Evolutionary conservation across 768 basidiomycete species (phyloP).

Genomic region (Boletus coccyginus): DNA sequence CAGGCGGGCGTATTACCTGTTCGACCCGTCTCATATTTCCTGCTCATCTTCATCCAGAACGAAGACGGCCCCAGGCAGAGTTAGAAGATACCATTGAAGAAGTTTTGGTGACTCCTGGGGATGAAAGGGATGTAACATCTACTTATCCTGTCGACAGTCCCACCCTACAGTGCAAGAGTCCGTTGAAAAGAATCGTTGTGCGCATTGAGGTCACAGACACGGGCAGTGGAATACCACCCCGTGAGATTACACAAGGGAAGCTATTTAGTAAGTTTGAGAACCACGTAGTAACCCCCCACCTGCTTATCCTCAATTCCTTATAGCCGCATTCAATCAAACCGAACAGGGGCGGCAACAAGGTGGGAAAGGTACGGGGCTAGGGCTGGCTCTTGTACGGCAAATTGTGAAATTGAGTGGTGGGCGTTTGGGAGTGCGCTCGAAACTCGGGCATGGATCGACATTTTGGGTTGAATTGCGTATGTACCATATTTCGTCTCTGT

Average conservation of each 20-base stretch:
- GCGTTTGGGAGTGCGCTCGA: slow-evolving; percentile 65
- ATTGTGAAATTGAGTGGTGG: slow-evolving; percentile 77
- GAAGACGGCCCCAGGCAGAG: not conserved
- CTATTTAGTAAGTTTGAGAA: slow-evolving; percentile 54
- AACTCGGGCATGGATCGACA: slow-evolving; percentile 68
- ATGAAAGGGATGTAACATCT: slow-evolving; percentile 30
- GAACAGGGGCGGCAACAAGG: slow-evolving; percentile 74
- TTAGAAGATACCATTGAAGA: slow-evolving; percentile 24
- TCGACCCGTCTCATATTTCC: slow-evolving; percentile 57
- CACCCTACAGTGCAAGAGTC: not conserved
- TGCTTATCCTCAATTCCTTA: not conserved
- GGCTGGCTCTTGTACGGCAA: slow-evolving; percentile 72
- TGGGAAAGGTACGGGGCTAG: slow-evolving; percentile 71
- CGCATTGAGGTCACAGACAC: slow-evolving; percentile 84
- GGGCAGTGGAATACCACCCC: slow-evolving; percentile 56
- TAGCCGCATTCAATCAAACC: slow-evolving; percentile 77
- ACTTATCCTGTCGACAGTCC: not conserved
- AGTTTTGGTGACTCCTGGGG: slow-evolving; percentile 25
- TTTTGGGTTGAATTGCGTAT: slow-evolving; percentile 84
- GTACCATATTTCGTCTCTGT: slow-evolving; percentile 21
- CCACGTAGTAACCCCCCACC: slow-evolving; percentile 3
- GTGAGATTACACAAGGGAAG: slow-evolving; percentile 69
- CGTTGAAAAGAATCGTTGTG: slow-evolving; percentile 69
- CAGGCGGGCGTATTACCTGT: slow-evolving; percentile 66
- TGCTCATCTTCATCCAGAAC: slow-evolving; percentile 17